Conservation (phyloP, 495 filamentous ascomycete genomes). For the Neurospora sp. region DNA sequence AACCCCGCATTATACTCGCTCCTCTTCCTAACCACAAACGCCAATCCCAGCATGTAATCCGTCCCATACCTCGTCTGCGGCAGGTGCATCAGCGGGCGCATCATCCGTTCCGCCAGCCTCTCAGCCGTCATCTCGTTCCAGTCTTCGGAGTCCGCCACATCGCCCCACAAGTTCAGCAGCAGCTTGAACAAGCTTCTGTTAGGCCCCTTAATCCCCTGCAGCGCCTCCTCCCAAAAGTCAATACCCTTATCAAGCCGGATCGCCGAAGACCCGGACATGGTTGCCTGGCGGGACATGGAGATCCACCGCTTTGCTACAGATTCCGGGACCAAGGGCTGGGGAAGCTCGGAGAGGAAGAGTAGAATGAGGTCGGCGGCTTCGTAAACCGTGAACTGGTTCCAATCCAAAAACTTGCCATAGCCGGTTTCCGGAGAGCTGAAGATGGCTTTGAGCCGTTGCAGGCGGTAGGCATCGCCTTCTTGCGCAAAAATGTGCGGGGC, state of each 20-base stretch:
- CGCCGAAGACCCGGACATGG: slow-evolving; percentile 18
- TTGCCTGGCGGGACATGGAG: slow-evolving; percentile 27
- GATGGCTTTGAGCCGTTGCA: slow-evolving; percentile 23
- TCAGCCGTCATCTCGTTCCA: slow-evolving; percentile 37
- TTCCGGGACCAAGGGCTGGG: slow-evolving; percentile 27
- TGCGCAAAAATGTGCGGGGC: slow-evolving; percentile 29
- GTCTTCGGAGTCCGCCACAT: slow-evolving; percentile 23
- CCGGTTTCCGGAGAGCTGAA: slow-evolving; percentile 22
- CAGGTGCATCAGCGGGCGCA: slow-evolving; percentile 32
- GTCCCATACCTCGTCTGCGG: slow-evolving; percentile 21
- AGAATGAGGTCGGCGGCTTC: slow-evolving; percentile 32
- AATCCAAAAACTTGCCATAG: slow-evolving; percentile 31
- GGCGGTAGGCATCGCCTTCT: slow-evolving; percentile 21
- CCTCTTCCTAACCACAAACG: slow-evolving; percentile 36
- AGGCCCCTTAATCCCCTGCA: slow-evolving; percentile 28
- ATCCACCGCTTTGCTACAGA: slow-evolving; percentile 29
- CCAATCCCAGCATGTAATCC: slow-evolving; percentile 31
- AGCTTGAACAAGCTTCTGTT: slow-evolving; percentile 31
- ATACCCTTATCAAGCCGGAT: slow-evolving; percentile 31
- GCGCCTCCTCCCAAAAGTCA: slow-evolving; percentile 39
- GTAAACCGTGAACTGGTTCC: slow-evolving; percentile 26
- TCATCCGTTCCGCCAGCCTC: slow-evolving; percentile 25
- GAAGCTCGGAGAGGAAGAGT: slow-evolving; percentile 30
- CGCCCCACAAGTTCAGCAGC: slow-evolving; percentile 34
- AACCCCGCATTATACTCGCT: slow-evolving; percentile 26